Conservation (phyloP, 192 early-diverging fungal species). For the Phycomyces nitens region DNA sequence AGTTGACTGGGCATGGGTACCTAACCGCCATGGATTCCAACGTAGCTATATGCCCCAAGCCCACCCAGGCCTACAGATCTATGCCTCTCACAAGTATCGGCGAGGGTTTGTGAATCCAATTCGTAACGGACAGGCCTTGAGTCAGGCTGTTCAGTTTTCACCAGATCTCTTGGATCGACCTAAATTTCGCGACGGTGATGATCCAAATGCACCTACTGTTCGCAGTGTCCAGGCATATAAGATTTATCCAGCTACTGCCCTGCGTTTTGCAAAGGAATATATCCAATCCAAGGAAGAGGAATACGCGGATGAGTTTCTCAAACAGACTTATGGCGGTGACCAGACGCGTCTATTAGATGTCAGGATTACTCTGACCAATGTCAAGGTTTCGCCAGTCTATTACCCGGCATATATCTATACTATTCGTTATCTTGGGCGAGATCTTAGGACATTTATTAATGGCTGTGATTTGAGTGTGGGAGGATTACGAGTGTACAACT, state of each 20-base stretch:
- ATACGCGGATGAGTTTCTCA: constrained; percentile 39
- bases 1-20: constrained; percentile 45
- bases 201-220: too few species aligned
- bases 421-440: constrained; percentile 39
- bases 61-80: constrained; percentile 43
- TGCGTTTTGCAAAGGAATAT: constrained; percentile 38
- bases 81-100: constrained; percentile 48
- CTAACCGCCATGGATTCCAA: constrained; percentile 28
- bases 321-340: constrained; percentile 37
- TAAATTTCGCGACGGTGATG: constrained; percentile 15
- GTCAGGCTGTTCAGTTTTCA: constrained; percentile 30
- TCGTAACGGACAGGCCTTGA: constrained; percentile 37
- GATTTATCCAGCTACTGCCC: constrained; percentile 42
- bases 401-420: constrained; percentile 48
- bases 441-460: constrained; percentile 52
- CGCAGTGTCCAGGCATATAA: constrained; percentile 25
- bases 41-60: constrained; percentile 31
- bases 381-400: constrained; percentile 48
- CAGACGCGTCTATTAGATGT: constrained; percentile 42
- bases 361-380: constrained; percentile 34
- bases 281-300: constrained; percentile 43
- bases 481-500: constrained; percentile 46
- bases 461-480: constrained; percentile 42
- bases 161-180: constrained; percentile 40
- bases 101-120: constrained; percentile 49